Percentiles rank a stretch among this genome's conserved stretches.
phyloP scores from a whole-genome alignment of 2,329 filamentous ascomycete species.

The Microthyrium microscopicum region DNA sequence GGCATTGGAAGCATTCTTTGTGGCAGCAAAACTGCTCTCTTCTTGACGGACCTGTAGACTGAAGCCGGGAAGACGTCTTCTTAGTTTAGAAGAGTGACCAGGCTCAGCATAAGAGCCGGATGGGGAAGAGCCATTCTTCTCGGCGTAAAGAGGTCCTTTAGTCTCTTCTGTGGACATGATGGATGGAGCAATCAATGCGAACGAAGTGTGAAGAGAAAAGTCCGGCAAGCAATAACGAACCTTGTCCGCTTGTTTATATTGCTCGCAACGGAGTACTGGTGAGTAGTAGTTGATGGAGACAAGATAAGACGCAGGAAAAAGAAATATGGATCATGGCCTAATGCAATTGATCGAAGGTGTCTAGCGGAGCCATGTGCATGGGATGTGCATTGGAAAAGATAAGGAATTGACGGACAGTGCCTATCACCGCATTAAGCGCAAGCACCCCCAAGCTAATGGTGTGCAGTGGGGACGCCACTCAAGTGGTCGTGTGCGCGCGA shows the following conservation, averaged over 20 bases:
- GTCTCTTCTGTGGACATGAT: slow-evolving; percentile 10
- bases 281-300: slow-evolving; percentile 2
- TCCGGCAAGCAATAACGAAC: not conserved
- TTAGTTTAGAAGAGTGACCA: slow-evolving; percentile 13
- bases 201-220: not conserved
- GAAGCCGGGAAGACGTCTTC: slow-evolving; percentile 14
- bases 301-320: slow-evolving; percentile 6
- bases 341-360: not conserved
- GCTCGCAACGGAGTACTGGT: too few relatives aligned
- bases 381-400: slow-evolving; percentile 1
- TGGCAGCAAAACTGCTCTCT: slow-evolving; percentile 18
- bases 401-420: slow-evolving; percentile 2
- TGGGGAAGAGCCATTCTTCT: slow-evolving; percentile 13
- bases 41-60: slow-evolving; percentile 19
- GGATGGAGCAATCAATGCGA: not conserved
- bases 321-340: not conserved
- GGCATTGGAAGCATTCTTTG: slow-evolving; percentile 19
- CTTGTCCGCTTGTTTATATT: not conserved
- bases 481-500: slow-evolving; percentile 3
- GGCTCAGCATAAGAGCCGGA: slow-evolving; percentile 13
- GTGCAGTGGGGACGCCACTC: not conserved
- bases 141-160: slow-evolving; percentile 8
- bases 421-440: not conserved
- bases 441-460: not conserved
- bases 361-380: not conserved